Evolutionary conservation across 2,329 filamentous ascomycete genomes (phyloP).

Genomic region (Cladosporium colombiae): DNA sequence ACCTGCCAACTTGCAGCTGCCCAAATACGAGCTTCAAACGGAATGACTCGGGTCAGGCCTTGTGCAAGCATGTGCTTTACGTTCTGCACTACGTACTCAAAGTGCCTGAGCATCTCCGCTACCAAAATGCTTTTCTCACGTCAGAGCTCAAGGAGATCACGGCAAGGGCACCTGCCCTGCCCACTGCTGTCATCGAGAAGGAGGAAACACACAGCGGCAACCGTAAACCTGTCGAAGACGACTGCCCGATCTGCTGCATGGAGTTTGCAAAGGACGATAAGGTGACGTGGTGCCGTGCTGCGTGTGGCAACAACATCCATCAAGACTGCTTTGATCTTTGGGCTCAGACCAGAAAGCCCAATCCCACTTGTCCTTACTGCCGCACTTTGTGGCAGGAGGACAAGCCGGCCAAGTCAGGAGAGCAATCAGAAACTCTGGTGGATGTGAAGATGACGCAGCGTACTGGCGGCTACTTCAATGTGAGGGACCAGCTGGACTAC

Average conservation of each 20-base stretch:
- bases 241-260: conserved; percentile 65
- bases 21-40: conserved; percentile 27
- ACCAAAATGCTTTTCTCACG: conserved; percentile 61
- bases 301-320: conserved; percentile 66
- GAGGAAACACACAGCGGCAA: conserved; percentile 46
- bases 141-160: conserved; percentile 60
- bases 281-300: conserved; percentile 59
- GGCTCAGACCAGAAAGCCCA: conserved; percentile 33
- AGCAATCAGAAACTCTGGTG: conserved; percentile 25
- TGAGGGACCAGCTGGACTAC: conserved; percentile 34
- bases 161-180: conserved; percentile 52
- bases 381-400: conserved; percentile 32
- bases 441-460: conserved; percentile 24
- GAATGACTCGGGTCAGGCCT: conserved; percentile 43
- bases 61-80: conserved; percentile 66
- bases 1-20: conserved; percentile 44
- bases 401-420: conserved; percentile 20
- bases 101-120: conserved; percentile 56
- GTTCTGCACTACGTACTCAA: conserved; percentile 61
- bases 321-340: conserved; percentile 58
- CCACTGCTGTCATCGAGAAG: conserved; percentile 34
- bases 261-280: conserved; percentile 54
- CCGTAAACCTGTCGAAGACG: conserved; percentile 61
- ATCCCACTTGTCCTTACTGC: conserved; percentile 37
- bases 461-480: conserved; percentile 36